Evolutionary conservation across 2,329 filamentous ascomycete genomes (phyloP).

Genomic region (Colletotrichum eleusines): DNA sequence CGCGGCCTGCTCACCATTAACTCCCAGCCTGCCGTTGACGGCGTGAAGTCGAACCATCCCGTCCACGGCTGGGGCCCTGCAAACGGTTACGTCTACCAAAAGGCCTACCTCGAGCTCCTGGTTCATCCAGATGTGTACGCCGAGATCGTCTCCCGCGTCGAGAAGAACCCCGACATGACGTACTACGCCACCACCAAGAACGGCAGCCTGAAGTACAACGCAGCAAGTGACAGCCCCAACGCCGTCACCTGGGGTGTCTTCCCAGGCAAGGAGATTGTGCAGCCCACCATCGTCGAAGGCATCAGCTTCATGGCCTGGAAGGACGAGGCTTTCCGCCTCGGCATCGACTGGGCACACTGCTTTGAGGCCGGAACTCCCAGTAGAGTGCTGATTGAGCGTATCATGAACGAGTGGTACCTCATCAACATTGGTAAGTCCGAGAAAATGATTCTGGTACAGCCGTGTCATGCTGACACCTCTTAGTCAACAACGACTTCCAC

Average conservation of each 20-base stretch:
- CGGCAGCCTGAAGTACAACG: conserved; percentile 84
- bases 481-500: conserved; percentile 98
- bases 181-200: conserved; percentile 93
- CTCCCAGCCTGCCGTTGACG: conserved; percentile 94
- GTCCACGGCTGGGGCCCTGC: conserved; percentile 94
- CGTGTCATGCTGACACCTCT: conserved; percentile 13
- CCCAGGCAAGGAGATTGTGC: conserved; percentile 98
- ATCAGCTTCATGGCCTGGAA: conserved; percentile 99
- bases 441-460: background rate
- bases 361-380: conserved; percentile 82
- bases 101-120: conserved; percentile 94
- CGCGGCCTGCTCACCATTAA: conserved; percentile 95
- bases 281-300: conserved; percentile 98
- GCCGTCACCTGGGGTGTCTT: conserved; percentile 99
- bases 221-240: conserved; percentile 87
- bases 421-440: conserved; percentile 86
- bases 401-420: conserved; percentile 93
- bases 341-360: conserved; percentile 94
- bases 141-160: conserved; percentile 82
- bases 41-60: conserved; percentile 86
- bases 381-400: conserved; percentile 80
- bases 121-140: conserved; percentile 83
- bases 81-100: conserved; percentile 98
- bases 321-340: conserved; percentile 94
- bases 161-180: conserved; percentile 83